Conservation (phyloP, 2,329 filamentous ascomycete species). For the Trichothecium roseum region DNA sequence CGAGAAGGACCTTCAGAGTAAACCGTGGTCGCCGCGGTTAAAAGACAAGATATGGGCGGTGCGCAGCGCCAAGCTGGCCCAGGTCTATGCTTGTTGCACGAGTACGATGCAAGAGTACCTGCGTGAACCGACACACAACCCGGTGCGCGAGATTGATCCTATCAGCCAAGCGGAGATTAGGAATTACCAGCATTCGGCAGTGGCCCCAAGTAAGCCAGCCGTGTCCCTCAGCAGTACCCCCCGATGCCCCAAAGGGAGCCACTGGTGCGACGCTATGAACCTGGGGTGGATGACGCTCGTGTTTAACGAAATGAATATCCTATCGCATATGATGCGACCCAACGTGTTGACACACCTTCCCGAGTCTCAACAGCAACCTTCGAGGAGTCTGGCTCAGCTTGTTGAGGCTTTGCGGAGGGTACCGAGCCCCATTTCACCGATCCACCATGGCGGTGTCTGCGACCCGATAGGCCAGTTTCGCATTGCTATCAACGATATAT, state of each 20-base stretch:
- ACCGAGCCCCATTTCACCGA: conserved; percentile 30
- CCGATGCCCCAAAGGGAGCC: conserved; percentile 38
- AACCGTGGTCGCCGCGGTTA: conserved; percentile 35
- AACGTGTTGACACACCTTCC: conserved; percentile 4
- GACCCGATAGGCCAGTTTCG: conserved; percentile 38
- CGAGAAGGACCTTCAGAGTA: conserved; percentile 29
- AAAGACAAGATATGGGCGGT: conserved; percentile 38
- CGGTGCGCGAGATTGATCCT: conserved; percentile 8
- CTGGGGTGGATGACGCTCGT: conserved; percentile 44
- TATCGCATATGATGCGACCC: conserved; percentile 22
- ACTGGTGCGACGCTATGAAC: conserved; percentile 40
- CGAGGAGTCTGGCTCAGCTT: conserved; percentile 32
- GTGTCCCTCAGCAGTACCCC: conserved; percentile 23
- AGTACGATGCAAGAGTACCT: conserved; percentile 35
- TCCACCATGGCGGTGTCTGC: conserved; percentile 32
- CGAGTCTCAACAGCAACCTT: conserved; percentile 12
- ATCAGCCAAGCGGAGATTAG: conserved; percentile 11
- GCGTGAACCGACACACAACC: conserved; percentile 13
- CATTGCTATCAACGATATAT: conserved; percentile 36
- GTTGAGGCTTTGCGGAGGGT: conserved; percentile 31
- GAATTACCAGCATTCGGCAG: conserved; percentile 7
- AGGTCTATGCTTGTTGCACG: conserved; percentile 35
- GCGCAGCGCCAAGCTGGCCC: conserved; percentile 37
- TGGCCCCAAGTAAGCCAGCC: conserved; percentile 5
- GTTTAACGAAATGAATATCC: conserved; percentile 34